Percentiles rank a stretch among this genome's conserved stretches.
phyloP scores from a whole-genome alignment of 257 asterid species.

The Solanum acaule region DNA sequence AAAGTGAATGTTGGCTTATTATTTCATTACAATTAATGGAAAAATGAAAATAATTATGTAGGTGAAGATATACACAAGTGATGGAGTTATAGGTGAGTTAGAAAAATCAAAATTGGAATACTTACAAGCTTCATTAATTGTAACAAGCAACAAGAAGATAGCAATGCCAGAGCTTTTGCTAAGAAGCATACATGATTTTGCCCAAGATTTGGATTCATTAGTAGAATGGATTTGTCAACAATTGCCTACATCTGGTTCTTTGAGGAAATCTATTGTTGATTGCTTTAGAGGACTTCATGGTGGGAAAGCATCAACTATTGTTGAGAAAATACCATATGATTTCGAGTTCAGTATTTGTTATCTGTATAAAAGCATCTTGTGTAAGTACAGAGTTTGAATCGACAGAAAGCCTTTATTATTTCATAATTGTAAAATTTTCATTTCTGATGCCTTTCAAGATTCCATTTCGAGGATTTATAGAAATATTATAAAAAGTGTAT shows the following conservation, averaged over 20 bases:
- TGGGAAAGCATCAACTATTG: conserved; percentile 31
- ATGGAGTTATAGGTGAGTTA: conserved; percentile 56
- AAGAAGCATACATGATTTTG: conserved; percentile 54
- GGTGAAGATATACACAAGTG: conserved; percentile 83
- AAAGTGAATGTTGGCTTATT: too few relatives aligned
- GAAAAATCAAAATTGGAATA: conserved; percentile 73
- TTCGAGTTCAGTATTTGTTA: conserved; percentile 73
- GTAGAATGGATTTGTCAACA: conserved; percentile 77
- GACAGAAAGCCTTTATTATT: fast-evolving
- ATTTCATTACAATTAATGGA: background rate
- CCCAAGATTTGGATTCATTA: conserved; percentile 39
- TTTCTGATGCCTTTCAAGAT: fast-evolving
- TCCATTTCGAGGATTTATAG: background rate
- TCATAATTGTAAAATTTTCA: background rate
- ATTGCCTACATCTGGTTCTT: conserved; percentile 62
- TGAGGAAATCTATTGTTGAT: conserved; percentile 69
- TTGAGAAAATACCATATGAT: conserved; percentile 72
- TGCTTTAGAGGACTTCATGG: conserved; percentile 39
- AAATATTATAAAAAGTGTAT: background rate
- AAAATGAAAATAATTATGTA: background rate
- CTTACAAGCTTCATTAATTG: conserved; percentile 73
- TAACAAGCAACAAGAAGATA: conserved; percentile 37
- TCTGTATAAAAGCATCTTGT: background rate
- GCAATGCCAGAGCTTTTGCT: conserved; percentile 75
- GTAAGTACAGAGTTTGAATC: background rate